Conservation (phyloP, 345 rosid species). For the Hibiscus tridactylites region DNA sequence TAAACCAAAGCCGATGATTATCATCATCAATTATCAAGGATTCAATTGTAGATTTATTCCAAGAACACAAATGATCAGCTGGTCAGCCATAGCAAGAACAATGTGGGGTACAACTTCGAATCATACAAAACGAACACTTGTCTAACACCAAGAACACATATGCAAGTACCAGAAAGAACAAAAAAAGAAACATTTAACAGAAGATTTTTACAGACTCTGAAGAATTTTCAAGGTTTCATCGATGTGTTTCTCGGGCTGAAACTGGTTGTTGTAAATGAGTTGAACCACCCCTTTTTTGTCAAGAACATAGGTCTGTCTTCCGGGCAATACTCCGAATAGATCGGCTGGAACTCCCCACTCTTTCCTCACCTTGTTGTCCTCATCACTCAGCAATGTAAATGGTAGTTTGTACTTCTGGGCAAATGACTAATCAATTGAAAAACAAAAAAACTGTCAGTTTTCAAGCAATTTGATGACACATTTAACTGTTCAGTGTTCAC, state of each 20-base stretch:
- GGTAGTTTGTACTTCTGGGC: constrained; percentile 80
- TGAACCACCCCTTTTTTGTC: constrained; percentile 87
- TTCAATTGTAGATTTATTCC: neutral
- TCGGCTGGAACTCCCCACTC: constrained; percentile 91
- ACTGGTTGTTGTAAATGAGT: constrained; percentile 87
- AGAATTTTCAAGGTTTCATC: constrained; percentile 89
- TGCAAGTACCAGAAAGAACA: neutral
- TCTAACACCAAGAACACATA: neutral
- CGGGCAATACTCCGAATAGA: constrained; percentile 82
- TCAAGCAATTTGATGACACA: neutral
- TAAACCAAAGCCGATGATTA: neutral
- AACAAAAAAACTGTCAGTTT: neutral
- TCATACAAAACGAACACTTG: constrained; percentile 9
- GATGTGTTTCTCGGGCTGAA: constrained; percentile 95
- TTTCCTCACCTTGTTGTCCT: constrained; percentile 84
- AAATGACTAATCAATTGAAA: constrained; percentile 41
- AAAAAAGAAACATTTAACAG: neutral
- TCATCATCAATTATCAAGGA: too few species aligned
- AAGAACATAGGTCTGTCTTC: constrained; percentile 90
- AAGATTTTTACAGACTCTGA: constrained; percentile 30
- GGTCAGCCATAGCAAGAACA: constrained; percentile 2
- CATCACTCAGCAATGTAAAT: constrained; percentile 75
- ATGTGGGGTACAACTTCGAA: neutral
- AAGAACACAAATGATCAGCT: neutral
- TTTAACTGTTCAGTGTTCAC: neutral